Percentiles rank a stretch among this genome's conserved stretches.
phyloP scores from a whole-genome alignment of 2,329 filamentous ascomycete genomes.

The Pseudophaeomoniella oleicola region DNA sequence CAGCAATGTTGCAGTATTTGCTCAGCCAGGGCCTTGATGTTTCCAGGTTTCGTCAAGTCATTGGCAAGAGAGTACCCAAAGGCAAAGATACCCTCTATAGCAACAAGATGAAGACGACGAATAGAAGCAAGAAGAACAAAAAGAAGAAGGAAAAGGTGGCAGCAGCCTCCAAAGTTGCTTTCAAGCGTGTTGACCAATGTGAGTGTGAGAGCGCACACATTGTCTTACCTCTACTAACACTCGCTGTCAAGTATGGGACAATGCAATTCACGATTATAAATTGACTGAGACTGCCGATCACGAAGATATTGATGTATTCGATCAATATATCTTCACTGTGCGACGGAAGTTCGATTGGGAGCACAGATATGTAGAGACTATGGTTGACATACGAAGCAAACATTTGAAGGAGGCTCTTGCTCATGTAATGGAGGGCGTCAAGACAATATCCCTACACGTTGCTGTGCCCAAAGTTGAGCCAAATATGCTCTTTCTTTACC shows the following conservation, averaged over 20 bases:
- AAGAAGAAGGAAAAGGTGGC: conserved; percentile 26
- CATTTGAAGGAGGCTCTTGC: conserved; percentile 55
- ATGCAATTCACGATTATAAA: conserved; percentile 49
- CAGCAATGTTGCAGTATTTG: not conserved
- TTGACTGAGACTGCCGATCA: conserved; percentile 52
- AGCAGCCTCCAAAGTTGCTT: conserved; percentile 43
- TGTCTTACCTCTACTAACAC: not conserved
- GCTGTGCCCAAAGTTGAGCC: conserved; percentile 61
- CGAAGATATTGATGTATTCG: conserved; percentile 51
- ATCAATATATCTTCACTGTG: conserved; percentile 71
- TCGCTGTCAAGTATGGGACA: conserved; percentile 30
- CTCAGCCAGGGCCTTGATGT: not conserved
- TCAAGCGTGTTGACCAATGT: conserved; percentile 52
- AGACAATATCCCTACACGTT: conserved; percentile 65
- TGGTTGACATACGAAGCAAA: conserved; percentile 77
- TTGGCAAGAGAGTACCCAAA: conserved; percentile 2
- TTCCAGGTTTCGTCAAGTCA: not conserved
- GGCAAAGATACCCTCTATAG: conserved; percentile 3
- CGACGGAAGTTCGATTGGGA: conserved; percentile 72
- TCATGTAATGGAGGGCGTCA: conserved; percentile 60
- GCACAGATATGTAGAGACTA: conserved; percentile 59
- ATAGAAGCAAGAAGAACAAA: conserved; percentile 20
- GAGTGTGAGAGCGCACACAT: conserved; percentile 8
- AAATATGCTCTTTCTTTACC: conserved; percentile 59
- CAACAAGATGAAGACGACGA: conserved; percentile 10